phyloP scores from a whole-genome alignment of 805 yeast species.

The Citeromyces matritensis region DNA sequence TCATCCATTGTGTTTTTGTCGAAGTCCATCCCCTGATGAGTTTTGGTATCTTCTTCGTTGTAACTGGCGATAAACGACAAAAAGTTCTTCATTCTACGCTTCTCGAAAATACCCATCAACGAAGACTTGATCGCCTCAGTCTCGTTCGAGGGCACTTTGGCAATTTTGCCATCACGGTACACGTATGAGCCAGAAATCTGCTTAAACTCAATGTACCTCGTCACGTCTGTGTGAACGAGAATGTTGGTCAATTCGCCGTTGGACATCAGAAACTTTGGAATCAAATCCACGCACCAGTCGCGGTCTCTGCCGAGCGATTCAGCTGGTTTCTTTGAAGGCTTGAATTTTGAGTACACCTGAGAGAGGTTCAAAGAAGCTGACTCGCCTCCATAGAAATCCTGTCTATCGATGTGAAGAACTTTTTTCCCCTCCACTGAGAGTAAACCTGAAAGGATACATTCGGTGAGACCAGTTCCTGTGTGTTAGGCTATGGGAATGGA shows the following conservation, averaged over 20 bases:
- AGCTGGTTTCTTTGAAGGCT: constrained; percentile 64
- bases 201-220: constrained; percentile 90
- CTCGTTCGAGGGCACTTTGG: constrained; percentile 90
- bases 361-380: constrained; percentile 70
- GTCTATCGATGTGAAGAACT: constrained; percentile 90
- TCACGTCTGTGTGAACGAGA: constrained; percentile 89
- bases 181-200: constrained; percentile 95
- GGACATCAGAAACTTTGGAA: constrained; percentile 95
- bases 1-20: constrained; percentile 87
- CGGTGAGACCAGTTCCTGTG: constrained; percentile 48
- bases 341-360: constrained; percentile 69
- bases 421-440: constrained; percentile 97
- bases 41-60: constrained; percentile 59
- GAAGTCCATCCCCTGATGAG: constrained; percentile 78
- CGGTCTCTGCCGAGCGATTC: constrained; percentile 75
- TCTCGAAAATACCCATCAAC: constrained; percentile 91
- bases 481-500: not conserved
- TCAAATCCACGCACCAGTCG: constrained; percentile 95
- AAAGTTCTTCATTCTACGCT: constrained; percentile 86
- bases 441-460: constrained; percentile 87
- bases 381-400: constrained; percentile 93
- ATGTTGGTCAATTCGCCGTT: constrained; percentile 95
- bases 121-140: constrained; percentile 85
- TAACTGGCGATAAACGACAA: constrained; percentile 77
- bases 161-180: constrained; percentile 76